Percentiles rank a stretch among this genome's conserved stretches.
phyloP scores from a whole-genome alignment of 345 rosid genomes.

The Diplotaxis tenuifolia region DNA sequence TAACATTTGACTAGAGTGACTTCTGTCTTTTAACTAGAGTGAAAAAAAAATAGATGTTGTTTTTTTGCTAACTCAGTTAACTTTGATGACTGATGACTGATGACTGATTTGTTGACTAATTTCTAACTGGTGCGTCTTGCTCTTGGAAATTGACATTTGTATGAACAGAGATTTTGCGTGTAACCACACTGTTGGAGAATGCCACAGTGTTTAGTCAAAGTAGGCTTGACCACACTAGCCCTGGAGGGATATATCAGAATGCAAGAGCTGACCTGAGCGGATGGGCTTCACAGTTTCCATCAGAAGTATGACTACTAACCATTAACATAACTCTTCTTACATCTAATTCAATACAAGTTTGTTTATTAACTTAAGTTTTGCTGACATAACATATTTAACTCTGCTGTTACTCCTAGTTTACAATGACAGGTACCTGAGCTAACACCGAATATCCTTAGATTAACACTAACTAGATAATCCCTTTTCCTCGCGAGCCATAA shows the following conservation, averaged over 20 bases:
- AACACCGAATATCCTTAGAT: conserved; percentile 27
- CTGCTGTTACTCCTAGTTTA: conserved; percentile 31
- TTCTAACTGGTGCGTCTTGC: conserved; percentile 91
- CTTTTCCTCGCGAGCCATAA: not conserved
- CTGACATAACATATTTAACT: conserved; percentile 59
- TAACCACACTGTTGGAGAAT: conserved; percentile 98
- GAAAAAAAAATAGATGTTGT: conserved; percentile 9
- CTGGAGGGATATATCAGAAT: conserved; percentile 91
- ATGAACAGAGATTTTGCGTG: conserved; percentile 99
- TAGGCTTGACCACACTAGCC: conserved; percentile 94
- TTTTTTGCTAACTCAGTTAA: conserved; percentile 55
- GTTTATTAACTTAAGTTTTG: conserved; percentile 47
- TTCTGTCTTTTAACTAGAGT: conserved; percentile 25
- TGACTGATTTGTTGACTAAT: conserved; percentile 63
- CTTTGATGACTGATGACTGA: conserved; percentile 56
- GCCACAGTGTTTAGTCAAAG: conserved; percentile 97
- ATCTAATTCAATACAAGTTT: conserved; percentile 49
- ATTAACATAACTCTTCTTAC: conserved; percentile 81
- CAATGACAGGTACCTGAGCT: conserved; percentile 51
- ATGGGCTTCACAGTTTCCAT: conserved; percentile 93
- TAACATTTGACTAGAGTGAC: conserved; percentile 23
- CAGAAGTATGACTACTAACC: conserved; percentile 99
- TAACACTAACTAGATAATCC: conserved; percentile 26
- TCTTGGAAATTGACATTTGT: conserved; percentile 94
- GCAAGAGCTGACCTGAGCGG: conserved; percentile 90